These are phyloP conservation scores for Phytophthora vignae DNA, from an alignment of 352 stramenopile genomes.

Conservation along the genomic window DNA sequence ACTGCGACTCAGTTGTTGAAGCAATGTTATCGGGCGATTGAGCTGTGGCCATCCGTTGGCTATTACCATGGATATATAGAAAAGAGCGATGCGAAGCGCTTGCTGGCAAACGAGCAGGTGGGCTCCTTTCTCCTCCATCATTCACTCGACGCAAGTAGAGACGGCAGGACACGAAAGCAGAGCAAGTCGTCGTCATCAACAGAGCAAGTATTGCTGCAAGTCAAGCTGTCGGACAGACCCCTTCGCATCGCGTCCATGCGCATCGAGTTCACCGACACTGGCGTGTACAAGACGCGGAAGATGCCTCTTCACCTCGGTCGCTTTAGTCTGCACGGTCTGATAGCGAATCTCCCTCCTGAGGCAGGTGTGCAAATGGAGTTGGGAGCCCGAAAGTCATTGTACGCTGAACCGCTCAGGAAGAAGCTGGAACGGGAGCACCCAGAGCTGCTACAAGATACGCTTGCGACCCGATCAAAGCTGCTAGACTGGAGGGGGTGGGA, in stretches of 20 bases:
- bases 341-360: constrained; percentile 48
- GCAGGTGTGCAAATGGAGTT: constrained; percentile 44
- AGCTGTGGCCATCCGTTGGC: constrained; percentile 59
- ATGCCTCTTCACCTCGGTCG: constrained; percentile 29
- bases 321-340: constrained; percentile 57
- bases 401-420: constrained; percentile 19
- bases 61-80: constrained; percentile 58
- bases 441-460: constrained; percentile 15
- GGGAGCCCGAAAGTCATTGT: constrained; percentile 44
- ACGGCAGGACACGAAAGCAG: background rate
- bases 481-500: constrained; percentile 46
- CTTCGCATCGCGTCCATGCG: constrained; percentile 48
- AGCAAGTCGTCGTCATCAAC: background rate
- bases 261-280: constrained; percentile 42
- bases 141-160: background rate
- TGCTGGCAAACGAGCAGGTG: constrained; percentile 36
- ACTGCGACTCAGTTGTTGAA: constrained; percentile 39
- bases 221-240: constrained; percentile 53
- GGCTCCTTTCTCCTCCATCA: constrained; percentile 63
- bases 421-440: constrained; percentile 22
- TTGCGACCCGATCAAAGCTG: constrained; percentile 14
- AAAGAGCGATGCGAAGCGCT: constrained; percentile 35
- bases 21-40: constrained; percentile 56
- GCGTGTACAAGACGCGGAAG: constrained; percentile 50
- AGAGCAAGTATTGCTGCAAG: constrained; percentile 42